Percentiles rank a stretch among this genome's conserved stretches.
These are phyloP conservation scores for Exophiala xenobiotica DNA, from an alignment of 2,329 filamentous ascomycete genomes.

Conservation along the genomic window DNA sequence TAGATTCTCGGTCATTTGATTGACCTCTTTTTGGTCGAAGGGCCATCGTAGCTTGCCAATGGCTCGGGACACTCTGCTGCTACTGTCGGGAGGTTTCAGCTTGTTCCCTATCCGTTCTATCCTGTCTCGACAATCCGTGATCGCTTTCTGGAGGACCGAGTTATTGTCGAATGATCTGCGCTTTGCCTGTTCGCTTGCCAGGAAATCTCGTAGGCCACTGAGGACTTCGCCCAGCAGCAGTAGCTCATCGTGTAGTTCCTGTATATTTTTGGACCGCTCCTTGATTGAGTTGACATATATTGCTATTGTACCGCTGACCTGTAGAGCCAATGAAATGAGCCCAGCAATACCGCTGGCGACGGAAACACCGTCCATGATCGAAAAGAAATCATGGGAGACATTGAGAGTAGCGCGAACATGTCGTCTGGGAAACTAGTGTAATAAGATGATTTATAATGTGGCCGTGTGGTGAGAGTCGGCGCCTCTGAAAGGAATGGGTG, in stretches of 20 bases:
- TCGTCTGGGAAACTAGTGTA: neutral
- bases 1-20: slow-evolving; percentile 25
- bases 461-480: too few relatives aligned
- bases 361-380: slow-evolving; percentile 25
- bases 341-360: slow-evolving; percentile 28
- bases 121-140: slow-evolving; percentile 22
- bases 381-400: neutral
- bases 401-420: slow-evolving; percentile 2
- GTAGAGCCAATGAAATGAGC: slow-evolving; percentile 24
- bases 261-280: slow-evolving; percentile 26
- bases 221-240: slow-evolving; percentile 27
- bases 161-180: slow-evolving; percentile 20
- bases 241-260: slow-evolving; percentile 28
- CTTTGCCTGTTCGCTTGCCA: slow-evolving; percentile 18
- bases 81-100: slow-evolving; percentile 19
- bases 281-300: slow-evolving; percentile 26
- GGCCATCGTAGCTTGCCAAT: slow-evolving; percentile 30
- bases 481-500: too few relatives aligned
- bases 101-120: slow-evolving; percentile 29
- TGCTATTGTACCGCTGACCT: slow-evolving; percentile 22
- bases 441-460: slow-evolving; percentile 8
- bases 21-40: slow-evolving; percentile 29
- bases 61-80: slow-evolving; percentile 19
- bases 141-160: slow-evolving; percentile 26
- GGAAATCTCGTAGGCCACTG: slow-evolving; percentile 24